These are phyloP conservation scores for Chytridium lagenaria DNA, from an alignment of 371 early-diverging fungal genomes.

Conservation along the genomic window DNA sequence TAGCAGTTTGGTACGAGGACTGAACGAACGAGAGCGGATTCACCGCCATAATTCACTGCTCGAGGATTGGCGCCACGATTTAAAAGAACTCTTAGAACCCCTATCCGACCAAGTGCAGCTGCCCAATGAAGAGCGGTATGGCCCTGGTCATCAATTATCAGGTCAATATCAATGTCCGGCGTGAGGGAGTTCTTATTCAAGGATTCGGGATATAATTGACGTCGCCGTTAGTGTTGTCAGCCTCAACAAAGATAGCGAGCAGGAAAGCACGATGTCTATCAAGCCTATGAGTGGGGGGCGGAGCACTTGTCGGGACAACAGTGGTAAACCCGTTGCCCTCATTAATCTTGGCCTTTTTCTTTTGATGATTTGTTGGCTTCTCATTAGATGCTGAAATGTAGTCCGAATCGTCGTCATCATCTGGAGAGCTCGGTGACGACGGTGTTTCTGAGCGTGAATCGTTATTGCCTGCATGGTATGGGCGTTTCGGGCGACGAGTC, in stretches of 20 bases:
- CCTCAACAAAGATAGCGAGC: constrained; percentile 67
- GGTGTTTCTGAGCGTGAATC: constrained; percentile 7
- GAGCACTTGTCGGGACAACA: no score
- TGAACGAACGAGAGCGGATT: constrained; percentile 89
- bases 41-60: constrained; percentile 80
- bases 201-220: constrained; percentile 54
- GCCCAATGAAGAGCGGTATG: constrained; percentile 97
- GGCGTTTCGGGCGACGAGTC: constrained; percentile 7
- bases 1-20: constrained; percentile 88
- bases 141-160: constrained; percentile 91
- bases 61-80: constrained; percentile 65
- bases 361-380: not conserved
- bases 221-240: constrained; percentile 57
- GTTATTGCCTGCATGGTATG: not conserved
- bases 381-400: not conserved
- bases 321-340: not conserved
- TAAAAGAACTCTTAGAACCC: constrained; percentile 75
- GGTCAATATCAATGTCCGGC: constrained; percentile 72
- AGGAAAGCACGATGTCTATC: constrained; percentile 71
- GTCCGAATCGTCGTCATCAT: constrained; percentile 11
- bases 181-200: constrained; percentile 58
- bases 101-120: constrained; percentile 84
- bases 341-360: constrained; percentile 16
- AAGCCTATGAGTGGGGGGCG: constrained; percentile 20
- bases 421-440: constrained; percentile 2